These are phyloP conservation scores for Mortierella sp. DNA, from an alignment of 371 early-diverging fungal species.

Conservation along the genomic window DNA sequence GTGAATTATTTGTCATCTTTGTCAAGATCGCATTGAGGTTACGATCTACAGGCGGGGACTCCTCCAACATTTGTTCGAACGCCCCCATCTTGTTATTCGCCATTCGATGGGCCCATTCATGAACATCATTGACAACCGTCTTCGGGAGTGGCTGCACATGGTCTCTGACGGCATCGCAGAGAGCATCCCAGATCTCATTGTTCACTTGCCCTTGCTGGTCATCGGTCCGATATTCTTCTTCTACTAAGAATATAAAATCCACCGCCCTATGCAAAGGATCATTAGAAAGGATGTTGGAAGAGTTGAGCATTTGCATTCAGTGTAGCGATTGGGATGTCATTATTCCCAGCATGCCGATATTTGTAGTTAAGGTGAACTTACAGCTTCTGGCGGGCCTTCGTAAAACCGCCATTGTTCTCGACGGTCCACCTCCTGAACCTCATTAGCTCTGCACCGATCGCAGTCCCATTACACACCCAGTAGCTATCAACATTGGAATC, in stretches of 20 bases:
- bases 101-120: constrained; percentile 28
- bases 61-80: constrained; percentile 25
- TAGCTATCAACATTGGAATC: constrained; percentile 21
- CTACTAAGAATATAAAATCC: constrained; percentile 28
- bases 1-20: constrained; percentile 34
- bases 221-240: constrained; percentile 33
- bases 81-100: constrained; percentile 17
- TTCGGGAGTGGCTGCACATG: constrained; percentile 25
- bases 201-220: constrained; percentile 35
- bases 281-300: constrained; percentile 2
- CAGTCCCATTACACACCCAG: constrained; percentile 13
- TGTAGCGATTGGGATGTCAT: constrained; percentile 8
- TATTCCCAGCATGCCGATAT: not conserved
- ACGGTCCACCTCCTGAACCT: constrained; percentile 21
- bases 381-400: constrained; percentile 27
- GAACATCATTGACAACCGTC: constrained; percentile 22
- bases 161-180: constrained; percentile 29
- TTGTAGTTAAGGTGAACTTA: constrained; percentile 5
- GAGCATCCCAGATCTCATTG: constrained; percentile 23
- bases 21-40: constrained; percentile 41
- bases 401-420: constrained; percentile 37
- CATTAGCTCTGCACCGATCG: constrained; percentile 29
- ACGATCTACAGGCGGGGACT: constrained; percentile 25
- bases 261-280: constrained; percentile 14
- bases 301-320: constrained; percentile 1